Base-by-base conservation (phyloP, 345 rosid species). In the Cardamine resedifolia region DNA sequence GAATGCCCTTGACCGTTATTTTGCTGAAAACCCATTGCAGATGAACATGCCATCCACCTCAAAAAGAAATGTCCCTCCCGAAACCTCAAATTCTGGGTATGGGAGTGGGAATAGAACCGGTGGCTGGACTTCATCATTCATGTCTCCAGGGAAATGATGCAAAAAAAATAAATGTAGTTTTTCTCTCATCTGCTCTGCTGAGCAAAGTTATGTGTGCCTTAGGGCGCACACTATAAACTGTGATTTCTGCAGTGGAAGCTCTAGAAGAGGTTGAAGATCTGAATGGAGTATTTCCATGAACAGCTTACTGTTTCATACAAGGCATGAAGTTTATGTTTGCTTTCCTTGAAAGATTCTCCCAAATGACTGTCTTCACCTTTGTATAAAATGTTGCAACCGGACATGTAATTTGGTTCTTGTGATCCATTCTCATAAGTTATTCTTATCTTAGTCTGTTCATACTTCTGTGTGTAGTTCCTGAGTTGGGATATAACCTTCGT, bases 111-210 rank as follows among this genome's bases (percentile, higher is more conserved):
- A 75, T 36, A 85, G 77, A 83, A 75, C 86, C 27, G 89, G 90
- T 36, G 85, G 92, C 73, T 90, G 94, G 95, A 90, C 86, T 72
- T 83, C 92, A 31, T 84, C 98, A 51, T 82, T 88, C 78, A 92
- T 85, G 76, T 87, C 86, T 66, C 84, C 88, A 21, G 81, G 86
- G 76, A 85, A 85, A 87, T 81, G 60, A 57, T 49, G 68, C 50
- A 43, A 56, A 38, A 4, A 7, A 38, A n/a, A n/a, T 2, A 2
- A 55, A 15, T 19, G 60, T 26, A 36, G 15, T 49, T 26, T 23
- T 19, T 36, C 23, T 26, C 18, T 60, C 26, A 9, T 61, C 33
- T 28, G 18, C 36, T 23, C 16, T 60, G 60, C 10, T 52, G 67
- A 43, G 75, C 73, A 64, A 74, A 47, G 67, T 60, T 68, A 36